phyloP scores from a whole-genome alignment of 768 basidiomycete genomes.

The Collybia sp. region DNA sequence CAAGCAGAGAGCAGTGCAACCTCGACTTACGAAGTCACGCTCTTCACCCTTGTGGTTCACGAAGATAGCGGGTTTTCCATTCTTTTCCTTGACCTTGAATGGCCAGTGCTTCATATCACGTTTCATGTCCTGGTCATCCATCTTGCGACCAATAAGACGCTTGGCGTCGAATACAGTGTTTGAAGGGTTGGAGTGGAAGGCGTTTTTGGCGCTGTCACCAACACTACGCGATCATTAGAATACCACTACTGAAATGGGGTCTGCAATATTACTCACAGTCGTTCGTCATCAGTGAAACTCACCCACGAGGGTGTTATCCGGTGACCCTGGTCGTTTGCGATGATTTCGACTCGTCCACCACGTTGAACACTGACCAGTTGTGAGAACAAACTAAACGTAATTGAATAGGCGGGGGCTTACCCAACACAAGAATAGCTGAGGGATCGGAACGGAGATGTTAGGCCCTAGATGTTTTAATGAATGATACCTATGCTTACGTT shows the following conservation, averaged over 20 bases:
- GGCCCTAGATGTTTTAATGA: conserved; percentile 1
- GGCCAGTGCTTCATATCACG: conserved; percentile 91
- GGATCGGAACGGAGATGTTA: conserved; percentile 17
- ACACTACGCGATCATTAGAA: conserved; percentile 41
- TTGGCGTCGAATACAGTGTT: conserved; percentile 98
- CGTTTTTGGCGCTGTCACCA: conserved; percentile 96
- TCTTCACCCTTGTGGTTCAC: conserved; percentile 76
- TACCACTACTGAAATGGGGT: neutral
- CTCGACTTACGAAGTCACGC: conserved; percentile 72
- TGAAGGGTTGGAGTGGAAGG: conserved; percentile 82
- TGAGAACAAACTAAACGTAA: neutral
- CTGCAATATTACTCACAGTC: conserved; percentile 41
- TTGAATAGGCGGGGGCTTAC: conserved; percentile 36
- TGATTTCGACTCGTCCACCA: conserved; percentile 83
- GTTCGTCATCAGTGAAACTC: conserved; percentile 73
- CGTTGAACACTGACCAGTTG: conserved; percentile 60
- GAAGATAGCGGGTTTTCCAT: conserved; percentile 74
- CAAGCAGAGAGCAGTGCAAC: neutral
- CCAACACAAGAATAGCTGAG: conserved; percentile 92
- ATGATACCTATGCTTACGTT: conserved; percentile 43
- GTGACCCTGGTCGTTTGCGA: conserved; percentile 87
- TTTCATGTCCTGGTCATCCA: conserved; percentile 75
- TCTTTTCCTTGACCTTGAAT: conserved; percentile 75
- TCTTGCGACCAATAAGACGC: conserved; percentile 86
- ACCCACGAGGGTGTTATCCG: conserved; percentile 91